Base-by-base conservation (phyloP, 176 grass and related monocot species). In the Secale cereale region DNA sequence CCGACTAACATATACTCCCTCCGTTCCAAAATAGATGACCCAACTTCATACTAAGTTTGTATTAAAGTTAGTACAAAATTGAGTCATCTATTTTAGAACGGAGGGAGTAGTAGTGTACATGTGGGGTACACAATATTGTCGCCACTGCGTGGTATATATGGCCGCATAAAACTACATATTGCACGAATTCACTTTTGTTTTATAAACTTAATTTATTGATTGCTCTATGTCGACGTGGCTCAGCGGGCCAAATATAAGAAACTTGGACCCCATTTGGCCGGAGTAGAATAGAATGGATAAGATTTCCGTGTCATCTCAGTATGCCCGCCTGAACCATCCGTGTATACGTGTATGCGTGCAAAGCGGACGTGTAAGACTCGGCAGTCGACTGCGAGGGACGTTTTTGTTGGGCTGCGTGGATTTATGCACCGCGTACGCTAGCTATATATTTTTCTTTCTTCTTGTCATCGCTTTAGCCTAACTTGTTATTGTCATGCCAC, bases 231-330 rank as follows among this genome's bases (percentile, higher is more conserved):
- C 26, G 81, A 83, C 70, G 36, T 46, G 57, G 37, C 22, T 75
- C 36, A 75, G 36, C 36, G 62, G 20, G 59, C 59, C 43, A 46
- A 77, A 48, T 17, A 83, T 40, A n/a, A 32, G 22, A 76, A 26
- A 25, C 30, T 35, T 46, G 40, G 59, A 76, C 37, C 72, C 39
- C 20, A 31, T 50, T 48, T 7, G 37, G 54, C 1, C 48, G 48
- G 7, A 64, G 56, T 46, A n/a, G 74, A 83, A 30, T 16, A 74
- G 8, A 82, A 27, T 1, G 74, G 84, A 90, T 90, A 87, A 87
- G 84, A 31, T 35, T 31, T 86, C 65, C 79, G 32, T 90, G 88
- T 78, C 88, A 90, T 28, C 31, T 26, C 40, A 14, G 35, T 17
- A 6, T 66, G 23, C 1, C 23, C 6, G 22, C 1, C 23, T 10